A percentile compares a stretch with the other conserved stretches of the same genome.
These are phyloP conservation scores for Calocybe gambosa DNA, from an alignment of 1,284 basidiomycete genomes.

Conservation along the genomic window DNA sequence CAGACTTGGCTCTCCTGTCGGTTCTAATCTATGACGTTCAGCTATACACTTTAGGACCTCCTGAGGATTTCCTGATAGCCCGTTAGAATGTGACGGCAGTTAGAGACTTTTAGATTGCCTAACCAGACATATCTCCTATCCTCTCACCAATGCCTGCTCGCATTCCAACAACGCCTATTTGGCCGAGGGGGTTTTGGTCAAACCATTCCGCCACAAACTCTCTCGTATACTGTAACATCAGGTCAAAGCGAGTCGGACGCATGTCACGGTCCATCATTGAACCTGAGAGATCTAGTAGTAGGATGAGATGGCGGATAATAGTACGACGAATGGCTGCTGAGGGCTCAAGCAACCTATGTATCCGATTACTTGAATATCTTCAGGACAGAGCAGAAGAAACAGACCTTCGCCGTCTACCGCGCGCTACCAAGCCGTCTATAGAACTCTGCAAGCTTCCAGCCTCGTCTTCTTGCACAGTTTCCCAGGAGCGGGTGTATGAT, in stretches of 20 bases:
- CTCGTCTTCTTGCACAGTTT: conserved; percentile 95
- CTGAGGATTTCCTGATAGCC: conserved; percentile 80
- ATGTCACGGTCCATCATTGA: conserved; percentile 96
- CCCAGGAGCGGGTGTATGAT: conserved; percentile 92
- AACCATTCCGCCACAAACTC: conserved; percentile 97
- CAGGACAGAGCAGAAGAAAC: conserved; percentile 17
- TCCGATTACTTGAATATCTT: conserved; percentile 1
- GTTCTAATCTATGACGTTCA: conserved; percentile 86
- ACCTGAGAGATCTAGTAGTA: conserved; percentile 85
- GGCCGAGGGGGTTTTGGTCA: conserved; percentile 98
- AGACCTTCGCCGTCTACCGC: conserved; percentile 78
- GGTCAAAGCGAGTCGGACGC: conserved; percentile 87
- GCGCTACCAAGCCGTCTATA: conserved; percentile 84
- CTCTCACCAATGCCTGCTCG: conserved; percentile 84
- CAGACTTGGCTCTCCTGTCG: conserved; percentile 87
- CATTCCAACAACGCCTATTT: conserved; percentile 92
- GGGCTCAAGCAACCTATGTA: conserved; percentile 65
- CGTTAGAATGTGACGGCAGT: not conserved
- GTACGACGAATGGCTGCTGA: conserved; percentile 86
- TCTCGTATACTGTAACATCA: conserved; percentile 83
- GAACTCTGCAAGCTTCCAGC: conserved; percentile 85
- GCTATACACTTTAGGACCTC: conserved; percentile 84
- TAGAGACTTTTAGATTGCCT: conserved; percentile 18
- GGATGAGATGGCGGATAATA: conserved; percentile 92
- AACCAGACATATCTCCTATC: conserved; percentile 85